Conservation (phyloP, 768 basidiomycete species). For the Melanogaster broomeanus region DNA sequence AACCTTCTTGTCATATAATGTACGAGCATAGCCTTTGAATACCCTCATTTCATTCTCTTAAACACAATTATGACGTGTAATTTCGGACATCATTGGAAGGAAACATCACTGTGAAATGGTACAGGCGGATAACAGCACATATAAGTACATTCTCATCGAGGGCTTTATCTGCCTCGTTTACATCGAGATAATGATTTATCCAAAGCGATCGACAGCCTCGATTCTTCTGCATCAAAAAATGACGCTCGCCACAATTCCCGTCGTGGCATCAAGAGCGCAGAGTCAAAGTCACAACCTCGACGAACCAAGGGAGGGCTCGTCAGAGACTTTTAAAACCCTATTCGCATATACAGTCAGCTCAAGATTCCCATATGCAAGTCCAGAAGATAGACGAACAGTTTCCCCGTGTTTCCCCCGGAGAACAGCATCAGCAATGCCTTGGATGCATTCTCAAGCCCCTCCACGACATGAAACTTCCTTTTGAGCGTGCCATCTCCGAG, state of each 20-base stretch:
- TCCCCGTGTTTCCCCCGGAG: constrained; percentile 77
- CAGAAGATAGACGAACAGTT: constrained; percentile 47
- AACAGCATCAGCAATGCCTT: constrained; percentile 70
- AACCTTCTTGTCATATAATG: not conserved
- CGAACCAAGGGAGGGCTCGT: constrained; percentile 26
- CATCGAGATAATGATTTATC: too few relatives aligned
- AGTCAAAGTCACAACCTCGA: constrained; percentile 9
- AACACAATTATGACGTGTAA: too few relatives aligned
- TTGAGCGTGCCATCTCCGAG: constrained; percentile 73
- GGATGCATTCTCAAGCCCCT: constrained; percentile 75
- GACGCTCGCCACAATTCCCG: not conserved
- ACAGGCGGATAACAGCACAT: not conserved
- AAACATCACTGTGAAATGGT: not conserved
- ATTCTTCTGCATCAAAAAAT: not conserved
- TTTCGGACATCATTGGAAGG: not conserved
- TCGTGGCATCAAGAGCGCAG: not conserved
- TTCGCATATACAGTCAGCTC: constrained; percentile 7
- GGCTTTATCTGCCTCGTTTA: too few relatives aligned
- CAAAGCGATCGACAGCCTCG: too few relatives aligned
- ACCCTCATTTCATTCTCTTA: too few relatives aligned
- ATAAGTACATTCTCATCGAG: not conserved
- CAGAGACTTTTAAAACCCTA: constrained; percentile 61
- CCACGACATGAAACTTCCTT: constrained; percentile 76
- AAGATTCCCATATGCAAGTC: not conserved
- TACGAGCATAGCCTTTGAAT: not conserved